phyloP scores from a whole-genome alignment of 2,329 filamentous ascomycete genomes.

The Simplicillium aogashimaense region DNA sequence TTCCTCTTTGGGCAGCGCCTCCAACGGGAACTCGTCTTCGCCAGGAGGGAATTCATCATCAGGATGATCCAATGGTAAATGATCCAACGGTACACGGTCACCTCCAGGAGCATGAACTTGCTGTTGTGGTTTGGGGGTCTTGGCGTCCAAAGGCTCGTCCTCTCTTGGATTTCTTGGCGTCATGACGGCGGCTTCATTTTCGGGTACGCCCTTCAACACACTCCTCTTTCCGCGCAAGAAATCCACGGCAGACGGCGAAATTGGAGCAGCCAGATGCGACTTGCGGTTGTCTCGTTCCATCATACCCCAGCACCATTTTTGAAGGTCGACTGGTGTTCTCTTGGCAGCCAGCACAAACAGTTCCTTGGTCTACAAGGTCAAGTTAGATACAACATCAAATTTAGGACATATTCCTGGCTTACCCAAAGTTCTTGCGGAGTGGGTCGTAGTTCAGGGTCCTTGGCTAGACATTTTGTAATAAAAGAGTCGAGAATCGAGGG shows the following conservation, averaged over 20 bases:
- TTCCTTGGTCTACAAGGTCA: constrained; percentile 65
- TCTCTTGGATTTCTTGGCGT: too few species aligned
- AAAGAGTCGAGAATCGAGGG: constrained; percentile 91
- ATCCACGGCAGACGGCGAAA: constrained; percentile 69
- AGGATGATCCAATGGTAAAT: too few species aligned
- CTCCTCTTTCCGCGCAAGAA: constrained; percentile 47
- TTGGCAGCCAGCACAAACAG: constrained; percentile 94
- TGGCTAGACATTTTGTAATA: constrained; percentile 90
- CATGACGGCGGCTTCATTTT: too few species aligned
- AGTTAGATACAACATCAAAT: constrained; percentile 1
- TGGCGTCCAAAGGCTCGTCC: too few species aligned
- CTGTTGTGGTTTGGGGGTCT: too few species aligned
- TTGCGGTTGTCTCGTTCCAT: constrained; percentile 95
- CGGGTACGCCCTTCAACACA: too few species aligned
- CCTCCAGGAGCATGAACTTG: too few species aligned
- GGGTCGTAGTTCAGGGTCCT: constrained; percentile 78
- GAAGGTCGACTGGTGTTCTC: constrained; percentile 85
- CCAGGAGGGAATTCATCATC: too few species aligned
- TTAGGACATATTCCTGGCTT: constrained; percentile 24
- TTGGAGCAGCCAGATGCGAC: constrained; percentile 76
- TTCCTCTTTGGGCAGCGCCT: too few species aligned
- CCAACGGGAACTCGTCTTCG: too few species aligned
- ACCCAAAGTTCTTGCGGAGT: constrained; percentile 92
- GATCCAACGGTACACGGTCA: too few species aligned
- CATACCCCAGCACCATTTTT: constrained; percentile 86